phyloP scores from a whole-genome alignment of 352 stramenopile genomes.

The Phytopythium vexans region DNA sequence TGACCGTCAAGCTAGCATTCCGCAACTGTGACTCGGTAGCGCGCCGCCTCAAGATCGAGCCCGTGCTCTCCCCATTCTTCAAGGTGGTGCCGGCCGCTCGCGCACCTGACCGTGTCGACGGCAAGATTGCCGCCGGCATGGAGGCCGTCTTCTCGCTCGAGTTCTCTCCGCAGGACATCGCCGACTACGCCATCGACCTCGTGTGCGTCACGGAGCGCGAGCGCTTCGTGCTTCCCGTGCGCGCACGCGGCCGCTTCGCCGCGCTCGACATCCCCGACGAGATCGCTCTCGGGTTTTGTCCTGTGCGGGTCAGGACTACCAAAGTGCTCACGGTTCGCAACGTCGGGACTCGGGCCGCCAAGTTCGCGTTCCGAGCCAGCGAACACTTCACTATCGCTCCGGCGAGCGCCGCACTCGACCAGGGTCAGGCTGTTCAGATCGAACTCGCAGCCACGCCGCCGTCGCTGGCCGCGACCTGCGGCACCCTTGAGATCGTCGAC shows the following conservation, averaged over 20 bases:
- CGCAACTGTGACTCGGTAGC: conserved; percentile 91
- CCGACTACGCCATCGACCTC: conserved; percentile 87
- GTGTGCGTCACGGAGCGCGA: conserved; percentile 94
- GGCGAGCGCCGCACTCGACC: conserved; percentile 53
- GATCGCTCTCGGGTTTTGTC: conserved; percentile 81
- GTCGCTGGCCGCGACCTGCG: conserved; percentile 35
- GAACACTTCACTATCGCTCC: conserved; percentile 66
- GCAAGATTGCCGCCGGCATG: conserved; percentile 93
- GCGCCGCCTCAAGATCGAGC: conserved; percentile 87
- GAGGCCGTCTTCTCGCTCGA: conserved; percentile 89
- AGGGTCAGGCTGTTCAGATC: conserved; percentile 71
- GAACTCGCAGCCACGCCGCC: conserved; percentile 60
- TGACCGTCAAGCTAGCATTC: conserved; percentile 85
- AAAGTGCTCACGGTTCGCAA: conserved; percentile 90
- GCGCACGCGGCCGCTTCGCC: conserved; percentile 75
- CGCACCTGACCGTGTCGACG: conserved; percentile 32
- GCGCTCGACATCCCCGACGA: conserved; percentile 90
- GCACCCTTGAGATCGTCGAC: conserved; percentile 83
- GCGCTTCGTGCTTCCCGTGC: conserved; percentile 92
- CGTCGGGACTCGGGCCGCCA: conserved; percentile 72
- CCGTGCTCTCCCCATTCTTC: conserved; percentile 87
- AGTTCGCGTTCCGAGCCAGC: conserved; percentile 71
- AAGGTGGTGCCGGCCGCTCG: conserved; percentile 35
- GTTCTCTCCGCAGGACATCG: conserved; percentile 89
- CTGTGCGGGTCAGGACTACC: conserved; percentile 79